Evolutionary conservation across 176 grass and related monocot genomes (phyloP).

Genomic region (Musa troglodytarum): DNA sequence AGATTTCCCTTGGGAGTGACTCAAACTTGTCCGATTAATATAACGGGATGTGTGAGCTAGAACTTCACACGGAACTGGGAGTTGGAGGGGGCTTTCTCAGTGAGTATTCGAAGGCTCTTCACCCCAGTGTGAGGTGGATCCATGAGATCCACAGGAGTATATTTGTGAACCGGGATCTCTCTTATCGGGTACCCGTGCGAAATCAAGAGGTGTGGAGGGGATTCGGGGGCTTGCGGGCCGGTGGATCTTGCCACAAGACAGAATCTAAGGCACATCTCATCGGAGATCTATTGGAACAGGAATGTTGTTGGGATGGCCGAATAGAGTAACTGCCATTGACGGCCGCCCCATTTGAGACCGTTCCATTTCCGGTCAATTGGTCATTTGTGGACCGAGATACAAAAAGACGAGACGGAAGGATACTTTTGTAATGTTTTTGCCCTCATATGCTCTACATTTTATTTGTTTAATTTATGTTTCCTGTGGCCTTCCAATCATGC

Average conservation of each 20-base stretch:
- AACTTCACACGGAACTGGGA: background rate
- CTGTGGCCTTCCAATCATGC: no score
- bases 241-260: background rate
- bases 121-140: background rate
- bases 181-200: background rate
- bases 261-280: background rate
- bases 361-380: no score
- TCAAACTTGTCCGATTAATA: background rate
- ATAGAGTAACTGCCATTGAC: no score
- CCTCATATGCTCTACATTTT: no score
- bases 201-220: background rate
- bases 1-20: background rate
- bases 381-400: no score
- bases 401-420: no score
- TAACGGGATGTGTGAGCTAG: background rate
- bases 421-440: no score
- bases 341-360: no score
- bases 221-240: background rate
- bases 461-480: no score
- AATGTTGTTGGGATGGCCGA: no score
- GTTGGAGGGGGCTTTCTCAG: background rate
- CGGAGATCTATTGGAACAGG: no score
- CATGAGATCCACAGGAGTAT: slow-evolving; percentile 2
- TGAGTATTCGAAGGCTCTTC: background rate
- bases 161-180: slow-evolving; percentile 2